Evolutionary conservation across 1,284 basidiomycete genomes (phyloP).

Genomic region (Ustilago lituana): DNA sequence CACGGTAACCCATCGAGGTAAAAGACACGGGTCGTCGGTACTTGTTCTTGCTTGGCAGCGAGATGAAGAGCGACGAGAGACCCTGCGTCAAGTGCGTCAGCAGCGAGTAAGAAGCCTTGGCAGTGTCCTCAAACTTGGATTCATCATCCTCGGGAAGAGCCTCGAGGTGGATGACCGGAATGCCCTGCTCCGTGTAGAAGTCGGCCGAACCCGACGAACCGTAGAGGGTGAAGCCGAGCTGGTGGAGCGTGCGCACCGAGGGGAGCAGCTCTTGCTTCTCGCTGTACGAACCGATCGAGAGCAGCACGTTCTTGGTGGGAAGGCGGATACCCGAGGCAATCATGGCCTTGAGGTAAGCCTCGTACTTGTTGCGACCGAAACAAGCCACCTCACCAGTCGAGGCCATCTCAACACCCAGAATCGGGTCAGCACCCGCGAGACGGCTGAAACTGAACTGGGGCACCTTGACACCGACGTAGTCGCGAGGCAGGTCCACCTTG

Average conservation of each 20-base stretch:
- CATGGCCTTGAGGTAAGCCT: slow-evolving; percentile 95
- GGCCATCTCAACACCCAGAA: slow-evolving; percentile 99
- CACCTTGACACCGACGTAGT: slow-evolving; percentile 98
- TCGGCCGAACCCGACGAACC: slow-evolving; percentile 91
- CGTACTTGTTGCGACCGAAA: slow-evolving; percentile 96
- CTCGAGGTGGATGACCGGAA: slow-evolving; percentile 66
- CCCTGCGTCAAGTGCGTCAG: slow-evolving; percentile 64
- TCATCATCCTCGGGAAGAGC: slow-evolving; percentile 66
- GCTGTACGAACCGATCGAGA: slow-evolving; percentile 93
- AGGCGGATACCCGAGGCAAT: slow-evolving; percentile 93
- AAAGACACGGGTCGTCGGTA: slow-evolving; percentile 97
- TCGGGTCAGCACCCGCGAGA: slow-evolving; percentile 92
- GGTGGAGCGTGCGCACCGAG: slow-evolving; percentile 93
- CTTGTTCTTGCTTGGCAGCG: slow-evolving; percentile 96
- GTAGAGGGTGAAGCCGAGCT: slow-evolving; percentile 94
- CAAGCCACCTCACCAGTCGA: slow-evolving; percentile 99
- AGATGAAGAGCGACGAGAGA: slow-evolving; percentile 84
- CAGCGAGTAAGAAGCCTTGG: slow-evolving; percentile 65
- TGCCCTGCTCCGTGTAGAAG: slow-evolving; percentile 66
- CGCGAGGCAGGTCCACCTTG: slow-evolving; percentile 81
- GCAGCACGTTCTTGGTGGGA: slow-evolving; percentile 93
- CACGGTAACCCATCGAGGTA: slow-evolving; percentile 94
- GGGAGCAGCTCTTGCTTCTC: slow-evolving; percentile 97
- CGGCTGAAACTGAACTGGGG: slow-evolving; percentile 98
- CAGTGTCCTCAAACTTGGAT: slow-evolving; percentile 57